Evolutionary conservation across 2,329 filamentous ascomycete species (phyloP).

Genomic region (Talaromyces marneffei): DNA sequence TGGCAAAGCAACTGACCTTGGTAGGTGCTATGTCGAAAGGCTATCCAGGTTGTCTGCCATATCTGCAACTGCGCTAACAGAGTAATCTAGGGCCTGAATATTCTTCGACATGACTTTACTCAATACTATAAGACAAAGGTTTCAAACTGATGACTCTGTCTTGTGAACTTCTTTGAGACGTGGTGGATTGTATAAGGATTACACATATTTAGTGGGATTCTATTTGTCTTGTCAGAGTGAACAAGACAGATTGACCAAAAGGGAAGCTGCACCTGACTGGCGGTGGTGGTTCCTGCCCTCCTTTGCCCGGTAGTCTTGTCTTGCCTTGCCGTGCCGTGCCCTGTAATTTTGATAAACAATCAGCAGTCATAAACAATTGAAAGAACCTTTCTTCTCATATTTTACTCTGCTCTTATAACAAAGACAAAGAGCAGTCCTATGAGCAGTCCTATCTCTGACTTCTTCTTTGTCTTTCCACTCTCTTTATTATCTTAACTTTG

Average conservation of each 20-base stretch:
- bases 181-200: neutral
- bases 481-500: neutral
- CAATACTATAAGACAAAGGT: slow-evolving; percentile 23
- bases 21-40: neutral
- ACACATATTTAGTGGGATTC: neutral
- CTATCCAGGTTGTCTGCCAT: neutral
- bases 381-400: neutral
- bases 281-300: neutral
- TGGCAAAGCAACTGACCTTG: neutral
- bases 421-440: neutral
- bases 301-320: neutral
- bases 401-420: neutral
- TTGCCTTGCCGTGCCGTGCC: neutral
- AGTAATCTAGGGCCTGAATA: slow-evolving; percentile 22
- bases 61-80: neutral
- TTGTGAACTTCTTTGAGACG: neutral
- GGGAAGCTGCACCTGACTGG: neutral
- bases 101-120: slow-evolving; percentile 30
- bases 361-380: neutral
- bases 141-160: neutral
- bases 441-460: neutral
- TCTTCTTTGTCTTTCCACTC: neutral
- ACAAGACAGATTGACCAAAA: too few relatives aligned
- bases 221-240: neutral
- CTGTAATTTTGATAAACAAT: neutral